Percentiles rank a stretch among this genome's conserved stretches.
These are phyloP conservation scores for Gentiana straminea DNA, from an alignment of 257 asterid species.

Conservation along the genomic window DNA sequence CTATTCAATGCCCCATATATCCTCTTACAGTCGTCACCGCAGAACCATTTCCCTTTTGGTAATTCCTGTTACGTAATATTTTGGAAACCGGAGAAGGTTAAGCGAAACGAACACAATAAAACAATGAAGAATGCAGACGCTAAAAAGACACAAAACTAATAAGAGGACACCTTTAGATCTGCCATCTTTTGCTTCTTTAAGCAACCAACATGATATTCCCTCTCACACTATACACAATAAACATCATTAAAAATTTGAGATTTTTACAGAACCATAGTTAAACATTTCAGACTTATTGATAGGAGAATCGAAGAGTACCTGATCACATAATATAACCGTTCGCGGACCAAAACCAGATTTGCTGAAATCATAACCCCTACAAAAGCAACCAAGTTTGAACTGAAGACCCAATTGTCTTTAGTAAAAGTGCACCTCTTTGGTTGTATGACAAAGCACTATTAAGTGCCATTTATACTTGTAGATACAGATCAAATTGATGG, in stretches of 20 bases:
- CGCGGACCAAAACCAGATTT: conserved; percentile 99
- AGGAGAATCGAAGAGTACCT: conserved; percentile 46
- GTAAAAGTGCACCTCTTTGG: not conserved
- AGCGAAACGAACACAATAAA: not conserved
- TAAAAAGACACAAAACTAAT: not conserved
- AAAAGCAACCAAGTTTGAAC: not conserved
- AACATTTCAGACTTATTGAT: conserved; percentile 1
- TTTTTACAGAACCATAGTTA: conserved; percentile 6
- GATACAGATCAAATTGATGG: no score
- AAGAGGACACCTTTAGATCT: conserved; percentile 70
- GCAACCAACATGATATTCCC: conserved; percentile 97
- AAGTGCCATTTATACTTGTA: not conserved
- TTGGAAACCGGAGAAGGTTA: conserved; percentile 1
- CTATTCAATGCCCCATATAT: conserved; percentile 61
- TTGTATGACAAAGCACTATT: not conserved
- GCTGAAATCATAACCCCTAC: conserved; percentile 95
- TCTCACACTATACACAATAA: conserved; percentile 68
- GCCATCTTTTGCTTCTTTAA: conserved; percentile 83
- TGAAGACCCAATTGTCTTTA: not conserved
- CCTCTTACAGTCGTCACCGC: conserved; percentile 64
- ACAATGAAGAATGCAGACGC: not conserved
- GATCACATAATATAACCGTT: conserved; percentile 92
- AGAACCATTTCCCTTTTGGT: conserved; percentile 97
- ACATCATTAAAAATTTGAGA: conserved; percentile 12
- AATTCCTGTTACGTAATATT: conserved; percentile 48